Conservation (phyloP, 2,329 filamentous ascomycete genomes). For the Chaetomiaceae sp. region DNA sequence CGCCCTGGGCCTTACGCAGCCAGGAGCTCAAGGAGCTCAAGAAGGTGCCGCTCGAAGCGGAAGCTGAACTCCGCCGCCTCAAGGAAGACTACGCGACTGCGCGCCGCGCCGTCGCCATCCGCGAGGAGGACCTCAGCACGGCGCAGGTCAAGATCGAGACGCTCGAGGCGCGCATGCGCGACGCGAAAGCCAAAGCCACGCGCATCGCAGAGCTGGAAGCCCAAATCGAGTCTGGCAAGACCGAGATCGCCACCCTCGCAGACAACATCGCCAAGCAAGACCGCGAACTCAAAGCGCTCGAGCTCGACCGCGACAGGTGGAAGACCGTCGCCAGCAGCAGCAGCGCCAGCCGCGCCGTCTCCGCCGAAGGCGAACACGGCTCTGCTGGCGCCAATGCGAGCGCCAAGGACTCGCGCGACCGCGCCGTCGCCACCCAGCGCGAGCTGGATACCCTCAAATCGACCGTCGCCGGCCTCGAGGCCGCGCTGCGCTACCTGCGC, state of each 20-base stretch:
- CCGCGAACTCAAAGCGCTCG: constrained; percentile 57
- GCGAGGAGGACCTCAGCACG: constrained; percentile 79
- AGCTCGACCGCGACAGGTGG: constrained; percentile 63
- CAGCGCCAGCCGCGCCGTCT: constrained; percentile 39
- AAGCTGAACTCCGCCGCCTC: constrained; percentile 75
- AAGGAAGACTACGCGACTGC: constrained; percentile 76
- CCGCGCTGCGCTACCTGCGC: constrained; percentile 60
- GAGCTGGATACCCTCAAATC: constrained; percentile 67
- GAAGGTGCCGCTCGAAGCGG: constrained; percentile 70
- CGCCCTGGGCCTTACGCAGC: constrained; percentile 79
- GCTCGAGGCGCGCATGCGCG: constrained; percentile 78
- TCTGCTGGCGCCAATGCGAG: too few species aligned
- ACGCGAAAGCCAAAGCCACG: constrained; percentile 70
- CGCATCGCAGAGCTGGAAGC: constrained; percentile 60
- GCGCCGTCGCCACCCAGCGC: constrained; percentile 61
- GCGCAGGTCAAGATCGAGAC: constrained; percentile 89
- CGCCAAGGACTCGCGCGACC: constrained; percentile 61
- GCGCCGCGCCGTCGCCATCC: constrained; percentile 62
- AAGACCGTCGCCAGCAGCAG: constrained; percentile 62
- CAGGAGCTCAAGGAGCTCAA: constrained; percentile 78
- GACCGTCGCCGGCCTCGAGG: constrained; percentile 59
- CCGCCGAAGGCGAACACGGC: too few species aligned
- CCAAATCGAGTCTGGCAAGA: constrained; percentile 48
- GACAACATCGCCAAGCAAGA: constrained; percentile 63
- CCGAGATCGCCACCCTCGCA: constrained; percentile 46